Evolutionary conservation across 805 yeast species (phyloP), one percentile per base, ranked within the genome.

Genomic region (Komagataella ulmi): DNA sequence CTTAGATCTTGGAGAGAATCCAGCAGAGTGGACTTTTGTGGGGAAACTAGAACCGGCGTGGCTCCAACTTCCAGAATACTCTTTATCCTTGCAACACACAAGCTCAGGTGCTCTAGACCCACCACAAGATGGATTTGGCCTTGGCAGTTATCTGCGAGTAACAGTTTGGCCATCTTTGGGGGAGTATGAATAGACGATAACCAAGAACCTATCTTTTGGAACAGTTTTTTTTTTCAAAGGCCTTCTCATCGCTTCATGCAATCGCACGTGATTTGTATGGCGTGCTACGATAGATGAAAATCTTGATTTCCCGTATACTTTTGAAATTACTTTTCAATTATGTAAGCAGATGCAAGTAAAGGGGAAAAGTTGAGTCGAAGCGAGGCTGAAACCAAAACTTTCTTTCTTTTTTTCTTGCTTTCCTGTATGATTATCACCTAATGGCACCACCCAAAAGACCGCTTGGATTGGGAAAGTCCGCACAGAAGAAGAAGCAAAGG

Each of bases 391-490:
- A 17, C 14, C 14, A 12, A 17, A 44, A 43, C 52, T 21, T 49
- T 52, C 23, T 50, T 48, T 49, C 49, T 52, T 30, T 50, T 48
- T 49, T 56, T 52, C 45, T 51, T 45, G 40, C 55, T 58, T 48
- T 54, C 57, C 44, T 54, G 51, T 17, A 55, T 49, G 45, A 53
- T 53, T 17, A 17, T 44, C 19, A 23, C 6, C 40, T 30, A 8
- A 61, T 50, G 24, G 78, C 77, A 83, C 82, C 76, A 24, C 60
- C 63, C 30, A 83, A 83, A 58, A 75, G 89, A 69, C 80, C 86
- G 7, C 62, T 78, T 51, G 88, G 88, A 24, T 62, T 83, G 51
- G 85, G 85, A 3, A 79, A 77, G 54, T 73, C 80, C 48, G 70
- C 81, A 49, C 53, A 6, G 56, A 54, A 52, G n/a, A 45, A 17